Evolutionary conservation across 2,329 filamentous ascomycete genomes (phyloP), one percentile per base, ranked within the genome.

Genomic region (Microascus cirrosus): DNA sequence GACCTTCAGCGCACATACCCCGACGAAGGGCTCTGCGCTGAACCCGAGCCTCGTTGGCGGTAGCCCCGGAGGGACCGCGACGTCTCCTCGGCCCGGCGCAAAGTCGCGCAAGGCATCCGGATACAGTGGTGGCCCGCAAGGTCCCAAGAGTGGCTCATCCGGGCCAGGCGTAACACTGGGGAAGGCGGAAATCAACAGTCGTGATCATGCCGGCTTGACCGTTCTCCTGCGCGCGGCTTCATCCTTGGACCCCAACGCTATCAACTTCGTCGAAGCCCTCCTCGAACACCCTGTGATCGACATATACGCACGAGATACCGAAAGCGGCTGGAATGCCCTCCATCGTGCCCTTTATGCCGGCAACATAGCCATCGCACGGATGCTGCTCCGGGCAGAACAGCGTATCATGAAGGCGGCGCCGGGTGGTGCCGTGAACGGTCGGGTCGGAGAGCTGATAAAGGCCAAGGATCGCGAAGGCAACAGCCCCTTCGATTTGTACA

Each of bases 381-480:
- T 90, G 22, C 83, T 99, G 35, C 77, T 99, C 62, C 83, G 87
- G 56, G 86, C 87, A 63, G 93, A 96, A 68, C 77, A 85, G 24
- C 81, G 79, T 42, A 84, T 91, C 57, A 65, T 80, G 62, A 77
- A 72, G 3, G 77, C 84, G 50, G 84, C 85, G 61, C 82, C 82
- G 7, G 75, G 79, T 20, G 79, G 78, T 25, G 80, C 78, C 15
- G 76, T 81, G 20, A 77, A 83, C 62, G n/a, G 45, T 13, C 83
- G 83, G 65, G 82, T 85, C 35, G 85, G 86, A 11, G 86, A 86
- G 32, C 74, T 97, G 50, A 92, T 96, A 66, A 96, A 95, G 74
- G 90, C 94, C 56, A 99, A 97, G 70, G 94, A 99, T 66, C 85
- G 89, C 59, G 94, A 97, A 71, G 93, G 93, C 11, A 91, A 95